Percentiles rank a stretch among this genome's conserved stretches.
Conservation (phyloP, 2,329 filamentous ascomycete genomes). For the Calonectria fujianensis region DNA sequence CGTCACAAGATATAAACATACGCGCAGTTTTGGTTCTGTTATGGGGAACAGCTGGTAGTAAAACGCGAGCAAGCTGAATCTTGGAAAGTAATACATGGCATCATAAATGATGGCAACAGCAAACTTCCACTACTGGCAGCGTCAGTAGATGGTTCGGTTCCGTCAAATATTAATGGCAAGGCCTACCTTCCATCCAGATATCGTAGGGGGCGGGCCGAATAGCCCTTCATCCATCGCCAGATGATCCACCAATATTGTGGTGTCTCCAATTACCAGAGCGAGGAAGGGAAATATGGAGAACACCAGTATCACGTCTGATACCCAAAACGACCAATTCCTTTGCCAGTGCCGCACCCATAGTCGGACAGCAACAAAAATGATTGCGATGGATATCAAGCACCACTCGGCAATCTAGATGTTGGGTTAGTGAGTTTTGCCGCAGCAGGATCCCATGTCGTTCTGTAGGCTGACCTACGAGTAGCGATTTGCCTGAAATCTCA, state of each 20-base stretch:
- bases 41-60: conserved; percentile 6
- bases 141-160: neutral
- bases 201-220: neutral
- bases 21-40: conserved; percentile 4
- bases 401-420: neutral
- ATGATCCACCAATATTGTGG: neutral
- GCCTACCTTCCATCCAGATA: neutral
- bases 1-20: neutral
- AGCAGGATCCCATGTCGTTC: too few species aligned
- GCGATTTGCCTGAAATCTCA: neutral
- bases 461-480: neutral
- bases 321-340: conserved; percentile 11
- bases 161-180: too few species aligned
- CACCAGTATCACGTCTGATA: neutral
- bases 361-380: neutral
- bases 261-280: conserved; percentile 1
- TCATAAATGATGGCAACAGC: neutral
- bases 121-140: neutral
- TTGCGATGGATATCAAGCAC: neutral
- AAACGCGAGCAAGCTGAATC: conserved; percentile 12
- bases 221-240: neutral
- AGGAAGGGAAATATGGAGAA: conserved; percentile 2
- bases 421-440: neutral
- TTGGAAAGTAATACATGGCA: conserved; percentile 1
- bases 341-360: conserved; percentile 10